Percentiles rank a stretch among this genome's conserved stretches.
These are phyloP conservation scores for Yarrowia alimentaria DNA, from an alignment of 805 yeast species.

Conservation along the genomic window DNA sequence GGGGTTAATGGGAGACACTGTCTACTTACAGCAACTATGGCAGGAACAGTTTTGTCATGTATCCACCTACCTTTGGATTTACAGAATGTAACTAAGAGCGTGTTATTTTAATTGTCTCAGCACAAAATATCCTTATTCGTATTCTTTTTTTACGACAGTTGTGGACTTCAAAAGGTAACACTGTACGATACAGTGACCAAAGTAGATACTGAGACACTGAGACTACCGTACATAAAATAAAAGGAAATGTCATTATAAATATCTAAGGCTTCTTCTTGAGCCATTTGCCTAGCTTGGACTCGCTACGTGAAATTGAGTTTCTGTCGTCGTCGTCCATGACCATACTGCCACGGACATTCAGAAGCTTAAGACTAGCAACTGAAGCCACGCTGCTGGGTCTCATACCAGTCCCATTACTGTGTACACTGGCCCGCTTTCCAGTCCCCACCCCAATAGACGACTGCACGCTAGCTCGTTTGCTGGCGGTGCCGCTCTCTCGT, in stretches of 20 bases:
- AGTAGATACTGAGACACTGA: too few relatives aligned
- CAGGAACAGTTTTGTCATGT: too few relatives aligned
- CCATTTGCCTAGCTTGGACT: conserved; percentile 20
- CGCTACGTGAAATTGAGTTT: not conserved
- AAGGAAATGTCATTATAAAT: not conserved
- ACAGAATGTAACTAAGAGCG: too few relatives aligned
- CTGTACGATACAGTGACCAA: too few relatives aligned
- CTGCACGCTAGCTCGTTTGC: conserved; percentile 3
- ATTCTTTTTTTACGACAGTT: too few relatives aligned
- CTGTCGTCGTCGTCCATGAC: conserved; percentile 16
- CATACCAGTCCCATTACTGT: conserved; percentile 25
- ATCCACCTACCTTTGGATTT: too few relatives aligned
- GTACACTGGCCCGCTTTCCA: conserved; percentile 34
- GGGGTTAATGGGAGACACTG: too few relatives aligned
- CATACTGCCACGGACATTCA: conserved; percentile 3
- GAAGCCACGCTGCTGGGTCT: conserved; percentile 13
- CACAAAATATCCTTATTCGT: too few relatives aligned
- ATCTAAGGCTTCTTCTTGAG: conserved; percentile 4
- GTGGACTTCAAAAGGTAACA: too few relatives aligned
- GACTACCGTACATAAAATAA: too few relatives aligned
- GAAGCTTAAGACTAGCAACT: conserved; percentile 5
- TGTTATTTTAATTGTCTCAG: too few relatives aligned
- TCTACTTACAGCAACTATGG: too few relatives aligned
- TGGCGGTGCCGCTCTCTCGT: not conserved
- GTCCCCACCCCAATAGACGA: conserved; percentile 3